phyloP scores from a whole-genome alignment of 2,329 filamentous ascomycete genomes.

The Domatiomyces catenatus region DNA sequence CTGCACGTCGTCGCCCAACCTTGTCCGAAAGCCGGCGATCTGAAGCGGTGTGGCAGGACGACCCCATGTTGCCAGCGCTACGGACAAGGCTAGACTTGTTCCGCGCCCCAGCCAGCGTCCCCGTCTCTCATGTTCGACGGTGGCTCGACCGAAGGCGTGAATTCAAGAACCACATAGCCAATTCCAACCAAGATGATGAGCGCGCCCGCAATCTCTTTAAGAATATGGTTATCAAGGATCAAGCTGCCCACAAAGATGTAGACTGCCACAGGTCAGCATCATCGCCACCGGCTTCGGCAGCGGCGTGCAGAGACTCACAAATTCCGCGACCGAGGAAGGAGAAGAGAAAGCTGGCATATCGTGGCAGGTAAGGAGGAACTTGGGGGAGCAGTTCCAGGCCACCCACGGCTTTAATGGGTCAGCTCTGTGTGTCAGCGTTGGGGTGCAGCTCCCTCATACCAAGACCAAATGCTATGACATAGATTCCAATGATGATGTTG shows the following conservation, averaged over 20 bases:
- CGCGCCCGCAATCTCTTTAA: constrained; percentile 61
- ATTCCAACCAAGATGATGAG: constrained; percentile 66
- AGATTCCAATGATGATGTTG: constrained; percentile 63
- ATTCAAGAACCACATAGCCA: constrained; percentile 61
- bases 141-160: constrained; percentile 62
- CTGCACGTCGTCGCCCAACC: not conserved
- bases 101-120: constrained; percentile 60
- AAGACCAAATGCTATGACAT: constrained; percentile 82
- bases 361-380: constrained; percentile 78
- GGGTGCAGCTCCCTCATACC: constrained; percentile 35
- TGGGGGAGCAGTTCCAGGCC: constrained; percentile 67
- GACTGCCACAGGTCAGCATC: constrained; percentile 39
- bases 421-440: constrained; percentile 7
- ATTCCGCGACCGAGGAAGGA: constrained; percentile 89
- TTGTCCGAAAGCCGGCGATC: not conserved
- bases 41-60: not conserved
- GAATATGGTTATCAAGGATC: constrained; percentile 51
- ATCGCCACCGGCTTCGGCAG: not conserved
- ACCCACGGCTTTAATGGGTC: constrained; percentile 41
- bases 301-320: constrained; percentile 47
- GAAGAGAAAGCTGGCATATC: constrained; percentile 95
- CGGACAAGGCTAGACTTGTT: constrained; percentile 46
- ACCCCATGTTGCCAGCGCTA: not conserved
- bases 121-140: constrained; percentile 69
- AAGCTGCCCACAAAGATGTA: constrained; percentile 91